Percentiles rank a stretch among this genome's conserved stretches.
Evolutionary conservation across 164 flowering plant species (phyloP).

Genomic region (Vitis rupestris): DNA sequence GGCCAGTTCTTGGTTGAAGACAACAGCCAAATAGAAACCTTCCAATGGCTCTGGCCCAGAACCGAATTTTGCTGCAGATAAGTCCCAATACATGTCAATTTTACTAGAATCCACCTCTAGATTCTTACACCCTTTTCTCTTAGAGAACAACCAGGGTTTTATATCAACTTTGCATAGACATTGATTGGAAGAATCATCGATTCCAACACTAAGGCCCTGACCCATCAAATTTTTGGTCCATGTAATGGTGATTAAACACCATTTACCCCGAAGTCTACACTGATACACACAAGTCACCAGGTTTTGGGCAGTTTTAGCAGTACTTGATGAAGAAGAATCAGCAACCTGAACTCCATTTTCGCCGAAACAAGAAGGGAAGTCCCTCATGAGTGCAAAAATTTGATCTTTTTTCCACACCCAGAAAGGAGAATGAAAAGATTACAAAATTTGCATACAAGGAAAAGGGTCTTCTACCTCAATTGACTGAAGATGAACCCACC

Average conservation of each 20-base stretch:
- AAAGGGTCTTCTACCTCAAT: slow-evolving; percentile 12
- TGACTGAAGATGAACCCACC: slow-evolving; percentile 12
- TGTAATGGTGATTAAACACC: slow-evolving; percentile 39
- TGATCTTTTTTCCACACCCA: not conserved
- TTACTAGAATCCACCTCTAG: slow-evolving; percentile 26
- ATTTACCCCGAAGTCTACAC: slow-evolving; percentile 38
- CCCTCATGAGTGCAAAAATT: slow-evolving; percentile 32
- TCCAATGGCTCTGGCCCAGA: slow-evolving; percentile 42
- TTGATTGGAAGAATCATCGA: slow-evolving; percentile 43
- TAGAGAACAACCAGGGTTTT: slow-evolving; percentile 56
- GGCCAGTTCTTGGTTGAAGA: slow-evolving; percentile 29
- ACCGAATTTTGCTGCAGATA: slow-evolving; percentile 41
- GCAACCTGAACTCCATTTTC: slow-evolving; percentile 57
- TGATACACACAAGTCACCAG: slow-evolving; percentile 52
- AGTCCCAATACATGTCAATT: slow-evolving; percentile 47
- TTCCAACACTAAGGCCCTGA: slow-evolving; percentile 47
- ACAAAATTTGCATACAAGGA: not conserved
- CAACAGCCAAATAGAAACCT: slow-evolving; percentile 38
- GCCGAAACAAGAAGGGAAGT: slow-evolving; percentile 61
- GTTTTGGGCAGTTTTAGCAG: slow-evolving; percentile 41
- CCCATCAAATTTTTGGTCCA: slow-evolving; percentile 69
- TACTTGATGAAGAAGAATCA: slow-evolving; percentile 44
- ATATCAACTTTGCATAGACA: slow-evolving; percentile 51
- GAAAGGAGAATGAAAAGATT: not conserved
- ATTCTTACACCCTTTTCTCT: slow-evolving; percentile 38